phyloP scores from a whole-genome alignment of 805 yeast species.

The Priceomyces carsonii region DNA sequence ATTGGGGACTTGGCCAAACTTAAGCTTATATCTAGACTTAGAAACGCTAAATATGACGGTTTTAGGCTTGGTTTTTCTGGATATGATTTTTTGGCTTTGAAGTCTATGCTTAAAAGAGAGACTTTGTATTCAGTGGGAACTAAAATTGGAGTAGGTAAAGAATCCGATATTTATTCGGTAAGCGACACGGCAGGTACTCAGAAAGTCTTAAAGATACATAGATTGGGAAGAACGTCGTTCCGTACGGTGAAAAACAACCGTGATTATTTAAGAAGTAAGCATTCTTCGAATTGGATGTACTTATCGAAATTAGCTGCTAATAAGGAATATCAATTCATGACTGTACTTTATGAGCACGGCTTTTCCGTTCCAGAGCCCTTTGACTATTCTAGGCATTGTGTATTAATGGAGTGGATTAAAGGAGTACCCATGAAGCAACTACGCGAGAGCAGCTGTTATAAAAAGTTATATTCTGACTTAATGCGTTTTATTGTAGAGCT shows the following conservation, averaged over 20 bases:
- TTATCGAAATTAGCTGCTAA: conserved; percentile 87
- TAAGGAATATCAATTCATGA: conserved; percentile 89
- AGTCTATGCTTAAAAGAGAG: conserved; percentile 74
- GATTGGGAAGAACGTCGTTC: conserved; percentile 93
- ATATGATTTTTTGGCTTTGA: conserved; percentile 88
- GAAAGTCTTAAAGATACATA: conserved; percentile 83
- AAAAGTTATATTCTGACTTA: conserved; percentile 74
- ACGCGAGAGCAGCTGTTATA: conserved; percentile 66
- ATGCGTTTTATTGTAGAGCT: conserved; percentile 84
- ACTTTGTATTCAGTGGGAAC: conserved; percentile 78
- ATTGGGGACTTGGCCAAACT: conserved; percentile 87
- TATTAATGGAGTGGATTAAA: conserved; percentile 85
- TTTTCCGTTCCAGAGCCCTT: conserved; percentile 87
- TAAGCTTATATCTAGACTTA: conserved; percentile 69
- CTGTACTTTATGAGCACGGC: conserved; percentile 67
- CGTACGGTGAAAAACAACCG: conserved; percentile 90
- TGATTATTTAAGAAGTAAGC: conserved; percentile 78
- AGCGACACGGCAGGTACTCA: conserved; percentile 63
- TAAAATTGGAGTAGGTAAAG: conserved; percentile 95
- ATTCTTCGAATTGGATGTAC: conserved; percentile 89
- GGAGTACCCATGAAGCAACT: conserved; percentile 92
- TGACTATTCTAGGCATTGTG: conserved; percentile 88
- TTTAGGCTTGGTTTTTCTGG: conserved; percentile 87
- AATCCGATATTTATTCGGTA: conserved; percentile 89
- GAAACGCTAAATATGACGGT: conserved; percentile 96